phyloP scores from a whole-genome alignment of 768 basidiomycete genomes.

The Paxillus rubicundulus region DNA sequence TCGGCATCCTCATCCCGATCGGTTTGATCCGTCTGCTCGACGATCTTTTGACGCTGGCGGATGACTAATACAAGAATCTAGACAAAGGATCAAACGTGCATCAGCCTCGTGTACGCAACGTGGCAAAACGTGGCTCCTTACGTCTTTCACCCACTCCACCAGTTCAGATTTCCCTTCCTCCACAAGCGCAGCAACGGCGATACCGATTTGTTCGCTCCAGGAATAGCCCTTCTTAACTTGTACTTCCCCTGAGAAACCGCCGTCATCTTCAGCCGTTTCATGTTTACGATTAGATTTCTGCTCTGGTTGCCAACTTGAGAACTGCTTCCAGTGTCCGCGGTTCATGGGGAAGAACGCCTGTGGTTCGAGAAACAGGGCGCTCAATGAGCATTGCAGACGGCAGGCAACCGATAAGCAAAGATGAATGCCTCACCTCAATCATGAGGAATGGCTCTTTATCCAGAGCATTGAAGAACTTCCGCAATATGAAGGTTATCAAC shows the following conservation, averaged over 20 bases:
- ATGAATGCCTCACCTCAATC: constrained; percentile 66
- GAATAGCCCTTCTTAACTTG: constrained; percentile 84
- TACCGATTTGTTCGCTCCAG: constrained; percentile 87
- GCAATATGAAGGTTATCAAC: constrained; percentile 82
- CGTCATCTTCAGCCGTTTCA: constrained; percentile 34
- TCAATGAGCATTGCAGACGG: constrained; percentile 20
- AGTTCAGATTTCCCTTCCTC: constrained; percentile 62
- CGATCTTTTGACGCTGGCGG: constrained; percentile 53
- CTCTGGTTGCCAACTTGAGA: constrained; percentile 71
- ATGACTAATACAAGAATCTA: constrained; percentile 66
- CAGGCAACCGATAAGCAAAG: constrained; percentile 20
- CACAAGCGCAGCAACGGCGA: constrained; percentile 71
- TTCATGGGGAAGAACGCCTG: constrained; percentile 92
- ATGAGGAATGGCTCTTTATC: constrained; percentile 82
- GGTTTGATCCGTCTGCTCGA: constrained; percentile 57
- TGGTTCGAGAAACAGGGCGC: constrained; percentile 1
- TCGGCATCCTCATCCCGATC: constrained; percentile 37
- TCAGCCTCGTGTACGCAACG: constrained; percentile 20
- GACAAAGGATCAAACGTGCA: constrained; percentile 7
- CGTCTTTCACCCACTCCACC: constrained; percentile 80
- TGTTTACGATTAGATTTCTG: constrained; percentile 37
- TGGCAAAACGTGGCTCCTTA: constrained; percentile 39
- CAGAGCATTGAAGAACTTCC: constrained; percentile 92
- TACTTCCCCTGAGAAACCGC: constrained; percentile 60
- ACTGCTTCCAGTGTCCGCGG: constrained; percentile 81